Evolutionary conservation across 192 early-diverging fungal species (phyloP), one percentile per base, ranked within the genome.

Genomic region (Umbelopsis sp.): DNA sequence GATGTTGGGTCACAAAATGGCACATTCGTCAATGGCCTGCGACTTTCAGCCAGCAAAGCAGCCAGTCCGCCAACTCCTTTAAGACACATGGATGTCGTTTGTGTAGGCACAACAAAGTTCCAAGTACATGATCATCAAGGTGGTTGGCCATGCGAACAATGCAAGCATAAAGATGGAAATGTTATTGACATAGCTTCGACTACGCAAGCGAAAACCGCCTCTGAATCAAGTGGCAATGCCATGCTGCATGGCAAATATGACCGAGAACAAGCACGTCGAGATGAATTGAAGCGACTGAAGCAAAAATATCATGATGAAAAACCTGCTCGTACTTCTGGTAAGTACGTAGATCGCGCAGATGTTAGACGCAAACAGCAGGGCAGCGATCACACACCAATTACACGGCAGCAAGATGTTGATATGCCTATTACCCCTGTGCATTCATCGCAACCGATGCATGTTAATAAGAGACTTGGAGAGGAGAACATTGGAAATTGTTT

Each of bases 1-100:
- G 91, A 92, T 53, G 78, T 78, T 27, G 91, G 91, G 8, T 94
- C 93, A 13, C 88, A 87, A 6, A 89, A 94, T 52, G 93, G 93
- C 4, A 93, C 93, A 1, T 88, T 89, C 70, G 71, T 93, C 44
- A 93, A 94, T 71, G 82, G 79, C 8, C 48, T 74, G 25, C 80
- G 93, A 27, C 77, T 94, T 12, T 91, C 91, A 0, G 79, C 81
- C 4, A 44, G 89, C 46, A 94, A 91, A 70, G 64, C 73, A 3
- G 81, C 86, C 21, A 91, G 90, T 71, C 76, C 82, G 23, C 93
- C 93, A 0, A 72, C 64, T 10, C 68, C 48, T 18, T 68, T 94
- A 18, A 45, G 73, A 4, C 90, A 94, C 70, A 41, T 80, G 49
- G 90, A 92, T 73, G 72, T 30, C 1, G 16, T 94, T 2, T 49